These are phyloP conservation scores for Crotalaria pallida DNA, from an alignment of 306 rosid species.

Conservation along the genomic window DNA sequence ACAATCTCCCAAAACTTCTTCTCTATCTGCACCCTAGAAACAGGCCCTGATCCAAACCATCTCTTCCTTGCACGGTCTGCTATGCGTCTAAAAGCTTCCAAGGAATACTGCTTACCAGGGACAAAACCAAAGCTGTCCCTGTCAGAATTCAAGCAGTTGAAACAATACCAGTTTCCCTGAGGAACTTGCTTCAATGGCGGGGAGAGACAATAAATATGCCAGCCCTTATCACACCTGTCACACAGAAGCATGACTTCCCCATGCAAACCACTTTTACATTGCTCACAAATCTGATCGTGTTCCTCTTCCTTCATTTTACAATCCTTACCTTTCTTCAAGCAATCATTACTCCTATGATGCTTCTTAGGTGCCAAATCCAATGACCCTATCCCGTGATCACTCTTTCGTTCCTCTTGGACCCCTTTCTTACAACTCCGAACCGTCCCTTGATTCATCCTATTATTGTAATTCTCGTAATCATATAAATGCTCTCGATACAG, in stretches of 20 bases:
- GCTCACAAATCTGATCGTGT: constrained; percentile 89
- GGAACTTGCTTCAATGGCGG: constrained; percentile 90
- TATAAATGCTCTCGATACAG: constrained; percentile 73
- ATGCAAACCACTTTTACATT: constrained; percentile 90
- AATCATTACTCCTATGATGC: constrained; percentile 37
- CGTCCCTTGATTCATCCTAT: constrained; percentile 39
- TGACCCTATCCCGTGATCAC: constrained; percentile 27
- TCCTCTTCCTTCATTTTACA: constrained; percentile 41
- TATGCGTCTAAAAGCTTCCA: constrained; percentile 78
- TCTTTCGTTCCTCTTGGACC: constrained; percentile 36
- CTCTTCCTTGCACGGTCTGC: constrained; percentile 78
- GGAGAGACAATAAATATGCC: constrained; percentile 93
- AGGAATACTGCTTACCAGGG: constrained; percentile 67
- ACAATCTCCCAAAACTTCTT: constrained; percentile 97
- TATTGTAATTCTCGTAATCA: constrained; percentile 68
- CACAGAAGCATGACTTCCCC: constrained; percentile 97
- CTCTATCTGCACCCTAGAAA: constrained; percentile 82
- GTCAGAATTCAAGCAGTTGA: constrained; percentile 86
- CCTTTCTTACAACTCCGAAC: constrained; percentile 42
- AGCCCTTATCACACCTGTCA: constrained; percentile 93
- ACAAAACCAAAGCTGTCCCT: constrained; percentile 91
- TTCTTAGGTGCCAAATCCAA: constrained; percentile 44
- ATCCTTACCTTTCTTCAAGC: constrained; percentile 40
- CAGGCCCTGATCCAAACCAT: constrained; percentile 89
- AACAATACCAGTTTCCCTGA: constrained; percentile 89